Percentiles rank a stretch among this genome's conserved stretches.
Evolutionary conservation across 495 filamentous ascomycete species (phyloP).

Genomic region (Penicillium taxi): DNA sequence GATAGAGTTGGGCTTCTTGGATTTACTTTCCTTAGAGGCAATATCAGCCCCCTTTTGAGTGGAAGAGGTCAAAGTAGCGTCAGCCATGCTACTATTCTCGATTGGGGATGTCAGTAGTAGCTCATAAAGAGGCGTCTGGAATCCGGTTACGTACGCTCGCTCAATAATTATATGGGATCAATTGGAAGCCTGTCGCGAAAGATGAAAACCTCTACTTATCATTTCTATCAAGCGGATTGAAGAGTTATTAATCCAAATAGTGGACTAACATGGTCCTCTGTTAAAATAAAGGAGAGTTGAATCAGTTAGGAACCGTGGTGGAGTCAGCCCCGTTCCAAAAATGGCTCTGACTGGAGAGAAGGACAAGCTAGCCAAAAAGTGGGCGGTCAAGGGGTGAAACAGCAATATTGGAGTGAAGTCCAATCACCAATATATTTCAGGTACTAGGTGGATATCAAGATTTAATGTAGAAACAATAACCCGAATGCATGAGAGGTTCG

Average conservation of each 20-base stretch:
- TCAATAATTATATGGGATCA: slow-evolving; percentile 18
- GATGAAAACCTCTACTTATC: slow-evolving; percentile 5
- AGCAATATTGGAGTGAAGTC: slow-evolving; percentile 7
- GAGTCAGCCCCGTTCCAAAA: slow-evolving; percentile 22
- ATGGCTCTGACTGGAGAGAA: slow-evolving; percentile 21
- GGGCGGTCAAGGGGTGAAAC: slow-evolving; percentile 12
- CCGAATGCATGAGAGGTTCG: too few relatives aligned
- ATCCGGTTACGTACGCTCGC: slow-evolving; percentile 13
- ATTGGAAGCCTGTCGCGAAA: slow-evolving; percentile 6
- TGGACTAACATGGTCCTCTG: slow-evolving; percentile 6
- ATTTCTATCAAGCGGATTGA: slow-evolving; percentile 4
- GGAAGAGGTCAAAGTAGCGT: slow-evolving; percentile 14
- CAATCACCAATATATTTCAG: too few relatives aligned
- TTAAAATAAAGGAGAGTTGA: slow-evolving; percentile 24
- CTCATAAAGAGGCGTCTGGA: slow-evolving; percentile 4
- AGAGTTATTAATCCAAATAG: background rate
- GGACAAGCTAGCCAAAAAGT: slow-evolving; percentile 20
- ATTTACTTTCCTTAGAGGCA: slow-evolving; percentile 12
- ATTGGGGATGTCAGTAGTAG: slow-evolving; percentile 16
- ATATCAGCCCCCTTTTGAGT: slow-evolving; percentile 18
- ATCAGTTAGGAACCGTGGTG: slow-evolving; percentile 24
- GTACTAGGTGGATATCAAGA: too few relatives aligned
- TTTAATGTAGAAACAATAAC: too few relatives aligned
- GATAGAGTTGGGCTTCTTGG: slow-evolving; percentile 19
- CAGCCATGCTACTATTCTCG: slow-evolving; percentile 23